These are phyloP conservation scores for Penicillium diatomitis DNA, from an alignment of 495 filamentous ascomycete genomes.

Conservation along the genomic window DNA sequence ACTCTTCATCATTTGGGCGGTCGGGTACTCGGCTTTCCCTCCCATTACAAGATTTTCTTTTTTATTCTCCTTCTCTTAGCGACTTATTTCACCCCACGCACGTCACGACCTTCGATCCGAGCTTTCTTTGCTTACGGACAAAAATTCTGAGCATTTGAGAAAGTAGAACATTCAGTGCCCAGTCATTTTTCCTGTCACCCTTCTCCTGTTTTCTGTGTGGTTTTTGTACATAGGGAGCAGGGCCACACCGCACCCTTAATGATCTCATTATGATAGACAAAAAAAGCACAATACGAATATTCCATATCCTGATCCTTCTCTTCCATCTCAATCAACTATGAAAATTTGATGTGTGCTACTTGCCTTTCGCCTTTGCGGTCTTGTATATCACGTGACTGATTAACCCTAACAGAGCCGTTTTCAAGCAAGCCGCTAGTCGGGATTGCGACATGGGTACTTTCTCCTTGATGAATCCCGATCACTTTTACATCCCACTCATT, in stretches of 20 bases:
- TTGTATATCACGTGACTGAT: no score
- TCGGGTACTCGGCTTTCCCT: background rate
- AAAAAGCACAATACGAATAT: slow-evolving; percentile 7
- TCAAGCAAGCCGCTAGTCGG: no score
- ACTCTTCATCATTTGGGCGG: no score
- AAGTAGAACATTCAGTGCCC: background rate
- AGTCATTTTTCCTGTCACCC: slow-evolving; percentile 2
- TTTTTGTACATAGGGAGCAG: slow-evolving; percentile 13
- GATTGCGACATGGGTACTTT: no score
- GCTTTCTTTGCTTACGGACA: background rate
- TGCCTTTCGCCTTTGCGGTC: no score
- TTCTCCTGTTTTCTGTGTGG: background rate
- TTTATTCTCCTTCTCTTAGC: background rate
- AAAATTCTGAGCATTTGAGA: background rate
- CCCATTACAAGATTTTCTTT: slow-evolving; percentile 4
- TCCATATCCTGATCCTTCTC: background rate
- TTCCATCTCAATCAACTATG: background rate
- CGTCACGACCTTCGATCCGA: background rate
- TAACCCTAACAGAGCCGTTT: no score
- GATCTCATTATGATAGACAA: slow-evolving; percentile 8
- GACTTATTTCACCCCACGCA: background rate
- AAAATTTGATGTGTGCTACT: no score
- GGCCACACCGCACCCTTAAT: slow-evolving; percentile 13
- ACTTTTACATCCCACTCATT: no score
- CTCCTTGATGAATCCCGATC: no score